phyloP scores from a whole-genome alignment of 2,329 filamentous ascomycete species.

The Knufia fluminis region DNA sequence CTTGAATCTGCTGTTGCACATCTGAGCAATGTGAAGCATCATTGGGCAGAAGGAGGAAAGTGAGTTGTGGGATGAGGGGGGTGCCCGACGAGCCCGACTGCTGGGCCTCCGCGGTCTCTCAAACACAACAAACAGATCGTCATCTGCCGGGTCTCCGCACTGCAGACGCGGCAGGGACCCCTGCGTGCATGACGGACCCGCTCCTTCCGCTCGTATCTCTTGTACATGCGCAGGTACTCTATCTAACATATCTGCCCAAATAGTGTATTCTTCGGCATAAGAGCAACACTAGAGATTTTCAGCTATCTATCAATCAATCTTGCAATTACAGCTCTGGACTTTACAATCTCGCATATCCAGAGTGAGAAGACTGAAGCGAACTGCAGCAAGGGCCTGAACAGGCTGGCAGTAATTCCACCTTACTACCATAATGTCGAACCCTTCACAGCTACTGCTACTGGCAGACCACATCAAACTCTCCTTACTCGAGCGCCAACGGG shows the following conservation, averaged over 20 bases:
- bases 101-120: too few species aligned
- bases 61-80: not conserved
- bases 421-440: slow-evolving; percentile 41
- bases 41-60: not conserved
- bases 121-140: slow-evolving; percentile 1
- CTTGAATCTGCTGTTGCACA: not conserved
- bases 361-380: too few species aligned
- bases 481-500: slow-evolving; percentile 80
- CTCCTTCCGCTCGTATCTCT: not conserved
- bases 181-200: too few species aligned
- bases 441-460: slow-evolving; percentile 75
- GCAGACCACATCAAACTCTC: slow-evolving; percentile 97
- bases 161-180: not conserved
- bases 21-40: too few species aligned
- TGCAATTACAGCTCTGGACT: too few species aligned
- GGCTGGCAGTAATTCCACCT: not conserved
- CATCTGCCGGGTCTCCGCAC: not conserved
- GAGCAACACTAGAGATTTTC: too few species aligned
- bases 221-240: not conserved
- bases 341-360: too few species aligned
- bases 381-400: not conserved
- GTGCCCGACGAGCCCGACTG: too few species aligned
- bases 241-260: not conserved
- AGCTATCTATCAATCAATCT: too few species aligned
- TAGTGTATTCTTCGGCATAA: too few species aligned